Base-by-base conservation (phyloP, 352 stramenopile species). In the Globisporangium radiosum region DNA sequence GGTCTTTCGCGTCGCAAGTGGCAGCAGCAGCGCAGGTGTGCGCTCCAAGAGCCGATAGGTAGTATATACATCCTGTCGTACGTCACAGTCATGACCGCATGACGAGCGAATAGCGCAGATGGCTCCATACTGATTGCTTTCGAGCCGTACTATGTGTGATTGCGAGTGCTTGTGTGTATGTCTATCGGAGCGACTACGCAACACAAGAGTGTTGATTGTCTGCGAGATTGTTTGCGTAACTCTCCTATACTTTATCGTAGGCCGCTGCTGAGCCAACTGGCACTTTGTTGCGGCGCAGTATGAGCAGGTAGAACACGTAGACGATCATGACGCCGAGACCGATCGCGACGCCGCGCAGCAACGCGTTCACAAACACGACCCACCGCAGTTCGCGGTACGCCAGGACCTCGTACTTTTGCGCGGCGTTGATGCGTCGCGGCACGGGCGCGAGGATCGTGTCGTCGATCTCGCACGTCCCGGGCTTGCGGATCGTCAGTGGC, bases 281-380 rank as follows among this genome's bases (percentile, higher is more conserved):
- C 52, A 71, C 65, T 49, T 72, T 73, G 58, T 66, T 85, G 62
- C 62, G 70, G 45, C 81, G 76, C 58, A 88, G 65, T 42, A 85
- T 69, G n/a, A 93, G 62, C 59, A 93, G 61, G 63, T 91, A 92
- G 44, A 91, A 73, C 44, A 91, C 74, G 63, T 92, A 92, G 52
- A 92, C 81, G 58, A 90, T 86, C 72, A 95, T 81, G 33, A 69
- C 62, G n/a, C 86, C 85, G 13, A 92, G 68, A 6, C 76, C 84
- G 42, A 93, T 77, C 47, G 75, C 84, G n/a, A 90, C 45, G 1
- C 86, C 86, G 36, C 80, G 76, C 61, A 95, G 66, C 52, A 91
- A 55, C n/a, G 82, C 81, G 56, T 85, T 92, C 25, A 81, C 74
- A 58, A 94, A 95, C 11, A 78, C 70, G 47, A 92, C 81, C 81